Base-by-base conservation (phyloP, 805 yeast genomes). In the Kodamaea jinghongensis region DNA sequence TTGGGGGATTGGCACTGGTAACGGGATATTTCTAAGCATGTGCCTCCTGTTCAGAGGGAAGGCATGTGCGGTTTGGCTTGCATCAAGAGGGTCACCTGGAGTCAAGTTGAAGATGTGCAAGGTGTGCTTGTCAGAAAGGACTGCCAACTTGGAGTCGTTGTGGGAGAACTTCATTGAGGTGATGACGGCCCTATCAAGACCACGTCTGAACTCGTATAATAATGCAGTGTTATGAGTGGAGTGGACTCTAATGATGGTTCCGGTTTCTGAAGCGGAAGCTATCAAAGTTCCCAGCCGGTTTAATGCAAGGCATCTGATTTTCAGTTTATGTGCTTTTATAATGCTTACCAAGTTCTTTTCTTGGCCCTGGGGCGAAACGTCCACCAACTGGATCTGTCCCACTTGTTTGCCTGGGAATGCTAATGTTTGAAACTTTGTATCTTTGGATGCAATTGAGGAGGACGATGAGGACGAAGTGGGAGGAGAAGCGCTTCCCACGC, bases 101-200 rank as follows among this genome's bases (percentile, higher is more conserved):
- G 45, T 42, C 22, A 81, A 67, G 54, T 83, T 85, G 63, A 79
- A 93, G 2, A 91, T 77, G 61, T 93, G 99, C 38, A 93, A 64
- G 0, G 99, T 93, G 49, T 79, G 82, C 56, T 91, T 93, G 62
- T 88, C 96, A 11, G 95, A 83, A 16, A 93, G 66, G 4, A 88
- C 89, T 0, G 97, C 96, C 35, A 93, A 67, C 51, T 79, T 77
- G 8, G 79, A 61, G 34, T 88, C 90, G 48, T 79, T 74, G 6
- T 86, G 89, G 4, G 91, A 83, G 57, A 91, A 89, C 39, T 80
- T 80, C 83, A 93, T 81, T 6, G 93, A 83, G 29, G 84, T 85
- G 6, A 93, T 76, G 12, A 73, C 69, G 1, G 96, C 97, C 38
- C 81, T 74, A 59, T 93, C 98, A 14, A 90, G 58, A 0, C 99